Evolutionary conservation across 1,284 basidiomycete species (phyloP), one percentile per base, ranked within the genome.

Genomic region (Microbotryomycetes sp.): DNA sequence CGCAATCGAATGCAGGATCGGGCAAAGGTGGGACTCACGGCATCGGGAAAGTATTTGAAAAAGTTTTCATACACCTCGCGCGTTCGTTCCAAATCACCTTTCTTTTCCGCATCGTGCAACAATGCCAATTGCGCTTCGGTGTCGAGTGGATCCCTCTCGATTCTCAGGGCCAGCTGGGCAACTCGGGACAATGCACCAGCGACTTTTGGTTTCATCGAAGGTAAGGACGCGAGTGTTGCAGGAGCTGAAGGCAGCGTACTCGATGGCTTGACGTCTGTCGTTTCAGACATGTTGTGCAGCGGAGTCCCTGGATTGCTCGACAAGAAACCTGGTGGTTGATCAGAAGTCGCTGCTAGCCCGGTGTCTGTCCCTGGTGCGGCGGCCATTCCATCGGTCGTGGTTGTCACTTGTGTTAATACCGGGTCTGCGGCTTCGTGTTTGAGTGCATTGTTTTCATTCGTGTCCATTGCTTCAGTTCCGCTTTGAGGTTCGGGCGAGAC

Each of bases 11-110:
- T n/a, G 42, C 14, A n/a, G 26, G 32, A 28, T 23, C n/a, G 31
- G 15, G n/a, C 30, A n/a, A 49, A 23, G 19, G 9, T n/a, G 12
- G 7, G 36, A 72, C 81, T 77, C 77, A 88, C 87, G 67, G 84
- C 87, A 76, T 89, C 88, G 16, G 88, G 88, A 73, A 87, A 91
- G 57, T 83, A 81, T 65, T 83, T 80, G 61, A 92, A 79, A 68
- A 90, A 79, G 49, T 82, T 83, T 71, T 89, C 86, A 76, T 87
- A 90, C 2, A 84, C 80, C 58, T 81, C 79, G 65, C 85, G 82
- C 62, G 87, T 83, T 72, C 81, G 83, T 50, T 86, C 82, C 66
- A 86, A 79, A 67, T 88, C 84, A 47, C 82, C 83, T 23, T 82
- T 83, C 47, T 80, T 77, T 75, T 87, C 84, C 45, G 86, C 86